phyloP scores from a whole-genome alignment of 441 rosid species.

The Gossypium laxum region DNA sequence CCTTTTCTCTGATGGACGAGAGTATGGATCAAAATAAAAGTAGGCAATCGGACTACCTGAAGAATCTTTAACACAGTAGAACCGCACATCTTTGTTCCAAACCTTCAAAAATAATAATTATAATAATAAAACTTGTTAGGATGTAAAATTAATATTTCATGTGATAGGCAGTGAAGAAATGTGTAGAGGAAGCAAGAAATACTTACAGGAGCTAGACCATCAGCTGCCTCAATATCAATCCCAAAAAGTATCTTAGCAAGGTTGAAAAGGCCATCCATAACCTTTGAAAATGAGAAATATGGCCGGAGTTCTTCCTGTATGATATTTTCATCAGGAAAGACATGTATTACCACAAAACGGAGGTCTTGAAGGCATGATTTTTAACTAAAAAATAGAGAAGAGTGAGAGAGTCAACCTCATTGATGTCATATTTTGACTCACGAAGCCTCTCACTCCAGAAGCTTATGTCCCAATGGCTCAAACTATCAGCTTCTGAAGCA shows the following conservation, averaged over 20 bases:
- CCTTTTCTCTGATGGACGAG: slow-evolving; percentile 80
- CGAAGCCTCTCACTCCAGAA: slow-evolving; percentile 97
- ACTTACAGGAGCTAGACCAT: slow-evolving; percentile 78
- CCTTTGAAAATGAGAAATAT: slow-evolving; percentile 85
- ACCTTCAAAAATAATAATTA: slow-evolving; percentile 34
- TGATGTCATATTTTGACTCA: slow-evolving; percentile 74
- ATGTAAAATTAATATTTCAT: slow-evolving; percentile 4
- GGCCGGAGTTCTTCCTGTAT: slow-evolving; percentile 80
- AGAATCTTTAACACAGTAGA: slow-evolving; percentile 69
- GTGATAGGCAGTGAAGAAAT: slow-evolving; percentile 12
- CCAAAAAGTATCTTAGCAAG: slow-evolving; percentile 66
- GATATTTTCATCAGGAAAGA: slow-evolving; percentile 8
- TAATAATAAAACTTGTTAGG: slow-evolving; percentile 2
- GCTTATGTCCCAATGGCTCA: slow-evolving; percentile 68
- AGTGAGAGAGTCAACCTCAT: slow-evolving; percentile 48
- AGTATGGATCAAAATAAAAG: slow-evolving; percentile 87
- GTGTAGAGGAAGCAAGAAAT: background rate
- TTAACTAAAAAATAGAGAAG: background rate
- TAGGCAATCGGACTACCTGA: slow-evolving; percentile 67
- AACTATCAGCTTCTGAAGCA: slow-evolving; percentile 52
- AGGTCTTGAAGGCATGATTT: background rate
- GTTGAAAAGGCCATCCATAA: slow-evolving; percentile 79
- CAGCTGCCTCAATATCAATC: slow-evolving; percentile 60
- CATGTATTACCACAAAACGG: background rate
- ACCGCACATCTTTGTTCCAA: slow-evolving; percentile 76